These are phyloP conservation scores for Naganishia vishniacii DNA, from an alignment of 768 basidiomycete genomes.

Conservation along the genomic window DNA sequence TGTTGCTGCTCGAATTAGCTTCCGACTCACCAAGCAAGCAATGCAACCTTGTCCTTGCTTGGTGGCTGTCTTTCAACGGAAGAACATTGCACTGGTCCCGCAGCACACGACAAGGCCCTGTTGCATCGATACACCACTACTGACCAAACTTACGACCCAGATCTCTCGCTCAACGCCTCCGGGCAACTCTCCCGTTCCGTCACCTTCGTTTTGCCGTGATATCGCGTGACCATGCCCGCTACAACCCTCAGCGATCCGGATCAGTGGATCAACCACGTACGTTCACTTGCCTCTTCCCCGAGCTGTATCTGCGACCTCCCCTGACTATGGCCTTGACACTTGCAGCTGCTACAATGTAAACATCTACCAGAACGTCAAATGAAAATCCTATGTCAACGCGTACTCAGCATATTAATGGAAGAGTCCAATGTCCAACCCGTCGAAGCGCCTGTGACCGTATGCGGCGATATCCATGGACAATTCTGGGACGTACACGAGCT, in stretches of 20 bases:
- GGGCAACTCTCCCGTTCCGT: background rate
- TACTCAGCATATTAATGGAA: slow-evolving; percentile 55
- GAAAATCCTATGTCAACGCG: slow-evolving; percentile 47
- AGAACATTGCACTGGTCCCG: too few species aligned
- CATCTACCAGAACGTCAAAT: slow-evolving; percentile 50
- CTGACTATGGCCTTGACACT: background rate
- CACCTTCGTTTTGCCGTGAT: background rate
- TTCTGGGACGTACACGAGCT: slow-evolving; percentile 95
- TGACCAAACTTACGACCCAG: background rate
- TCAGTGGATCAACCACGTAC: slow-evolving; percentile 48
- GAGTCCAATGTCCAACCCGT: slow-evolving; percentile 99
- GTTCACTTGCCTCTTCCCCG: background rate
- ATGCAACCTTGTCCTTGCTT: too few species aligned
- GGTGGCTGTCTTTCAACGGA: too few species aligned
- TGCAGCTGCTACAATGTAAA: slow-evolving; percentile 49
- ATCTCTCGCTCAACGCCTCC: background rate
- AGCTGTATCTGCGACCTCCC: too few species aligned
- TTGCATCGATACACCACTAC: background rate
- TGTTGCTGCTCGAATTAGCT: background rate
- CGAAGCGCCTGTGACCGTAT: slow-evolving; percentile 96
- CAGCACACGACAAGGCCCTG: too few species aligned
- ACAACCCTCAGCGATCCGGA: slow-evolving; percentile 42
- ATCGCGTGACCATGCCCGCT: slow-evolving; percentile 16
- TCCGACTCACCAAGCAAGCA: background rate
- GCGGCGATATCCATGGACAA: slow-evolving; percentile 99